phyloP scores from a whole-genome alignment of 2,329 filamentous ascomycete species.

The Elsinoe arachidis region DNA sequence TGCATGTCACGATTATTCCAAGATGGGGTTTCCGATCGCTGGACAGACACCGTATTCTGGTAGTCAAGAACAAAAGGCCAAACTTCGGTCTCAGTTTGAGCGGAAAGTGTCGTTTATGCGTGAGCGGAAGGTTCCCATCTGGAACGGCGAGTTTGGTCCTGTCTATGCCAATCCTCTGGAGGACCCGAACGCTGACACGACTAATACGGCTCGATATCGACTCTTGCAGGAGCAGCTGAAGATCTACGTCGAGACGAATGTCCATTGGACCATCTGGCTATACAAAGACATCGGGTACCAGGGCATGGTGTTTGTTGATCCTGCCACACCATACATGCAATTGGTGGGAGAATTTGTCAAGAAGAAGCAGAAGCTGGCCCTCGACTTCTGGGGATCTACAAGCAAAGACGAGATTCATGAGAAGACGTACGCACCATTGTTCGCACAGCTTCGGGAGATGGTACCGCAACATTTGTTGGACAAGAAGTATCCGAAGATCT shows the following conservation, averaged over 20 bases:
- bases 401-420: constrained; percentile 14
- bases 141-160: constrained; percentile 44
- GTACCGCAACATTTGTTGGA: constrained; percentile 36
- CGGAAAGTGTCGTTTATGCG: constrained; percentile 39
- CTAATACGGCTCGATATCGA: constrained; percentile 36
- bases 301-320: constrained; percentile 26
- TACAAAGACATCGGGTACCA: constrained; percentile 31
- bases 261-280: constrained; percentile 47
- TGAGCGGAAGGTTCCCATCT: constrained; percentile 34
- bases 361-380: constrained; percentile 46
- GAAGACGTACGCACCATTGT: constrained; percentile 13
- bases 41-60: constrained; percentile 31
- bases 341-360: constrained; percentile 45
- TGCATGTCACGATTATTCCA: constrained; percentile 44
- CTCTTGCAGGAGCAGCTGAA: constrained; percentile 39
- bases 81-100: constrained; percentile 24
- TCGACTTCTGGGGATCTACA: constrained; percentile 45
- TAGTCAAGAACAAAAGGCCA: constrained; percentile 32
- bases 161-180: constrained; percentile 37
- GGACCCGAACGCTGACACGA: constrained; percentile 31
- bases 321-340: constrained; percentile 34
- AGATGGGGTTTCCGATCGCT: constrained; percentile 38
- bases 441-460: constrained; percentile 16
- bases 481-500: constrained; percentile 16
- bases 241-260: constrained; percentile 45